Evolutionary conservation across 768 basidiomycete genomes (phyloP).

Genomic region (Infundibulicybe gibba): DNA sequence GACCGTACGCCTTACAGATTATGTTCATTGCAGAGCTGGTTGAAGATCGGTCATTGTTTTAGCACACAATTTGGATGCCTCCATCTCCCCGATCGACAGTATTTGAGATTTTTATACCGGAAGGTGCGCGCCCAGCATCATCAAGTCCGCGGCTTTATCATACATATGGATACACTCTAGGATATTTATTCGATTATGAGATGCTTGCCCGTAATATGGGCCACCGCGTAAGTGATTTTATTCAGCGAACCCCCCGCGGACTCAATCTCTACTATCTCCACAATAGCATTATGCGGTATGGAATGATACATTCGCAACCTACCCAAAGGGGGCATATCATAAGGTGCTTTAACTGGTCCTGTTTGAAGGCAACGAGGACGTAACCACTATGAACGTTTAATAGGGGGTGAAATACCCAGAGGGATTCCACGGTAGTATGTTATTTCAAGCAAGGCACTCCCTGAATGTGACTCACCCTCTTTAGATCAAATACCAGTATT

Average conservation of each 20-base stretch:
- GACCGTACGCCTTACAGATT: slow-evolving; percentile 30
- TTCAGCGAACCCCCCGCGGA: not conserved
- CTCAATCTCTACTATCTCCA: not conserved
- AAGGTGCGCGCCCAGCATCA: slow-evolving; percentile 29
- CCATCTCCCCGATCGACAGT: slow-evolving; percentile 58
- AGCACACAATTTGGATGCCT: slow-evolving; percentile 67
- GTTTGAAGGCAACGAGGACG: not conserved
- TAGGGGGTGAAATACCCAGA: slow-evolving; percentile 6
- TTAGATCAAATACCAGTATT: slow-evolving; percentile 9
- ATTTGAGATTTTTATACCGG: slow-evolving; percentile 66
- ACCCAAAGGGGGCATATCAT: slow-evolving; percentile 24
- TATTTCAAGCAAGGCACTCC: not conserved
- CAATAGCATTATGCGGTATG: slow-evolving; percentile 57
- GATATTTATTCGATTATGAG: slow-evolving; percentile 36
- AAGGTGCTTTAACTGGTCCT: slow-evolving; percentile 11
- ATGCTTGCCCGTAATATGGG: slow-evolving; percentile 38
- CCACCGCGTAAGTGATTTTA: slow-evolving; percentile 23
- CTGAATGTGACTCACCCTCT: not conserved
- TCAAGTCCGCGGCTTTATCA: not conserved
- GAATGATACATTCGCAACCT: slow-evolving; percentile 54
- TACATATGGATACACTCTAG: slow-evolving; percentile 12
- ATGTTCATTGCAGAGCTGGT: not conserved
- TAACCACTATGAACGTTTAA: not conserved
- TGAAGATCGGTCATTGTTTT: not conserved
- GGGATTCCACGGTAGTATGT: slow-evolving; percentile 10